Evolutionary conservation across 1,284 basidiomycete species (phyloP).

Genomic region (Cutaneotrichosporon cavernicola): DNA sequence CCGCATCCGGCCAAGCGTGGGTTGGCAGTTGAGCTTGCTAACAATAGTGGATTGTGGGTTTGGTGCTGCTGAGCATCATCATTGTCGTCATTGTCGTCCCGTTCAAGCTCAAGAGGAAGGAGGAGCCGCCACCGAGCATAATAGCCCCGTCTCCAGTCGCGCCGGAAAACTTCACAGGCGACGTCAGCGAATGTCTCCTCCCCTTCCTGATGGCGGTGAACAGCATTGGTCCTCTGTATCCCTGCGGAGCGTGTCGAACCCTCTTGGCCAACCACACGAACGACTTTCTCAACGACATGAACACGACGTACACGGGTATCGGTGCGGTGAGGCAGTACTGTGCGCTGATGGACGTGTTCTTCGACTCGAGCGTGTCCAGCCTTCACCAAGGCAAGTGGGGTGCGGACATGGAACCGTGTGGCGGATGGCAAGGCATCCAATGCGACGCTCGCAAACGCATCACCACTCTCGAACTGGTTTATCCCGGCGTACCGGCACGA

Average conservation of each 20-base stretch:
- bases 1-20: background rate
- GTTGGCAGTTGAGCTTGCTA: background rate
- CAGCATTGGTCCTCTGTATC: slow-evolving; percentile 4
- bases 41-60: slow-evolving; percentile 1
- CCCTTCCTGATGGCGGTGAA: background rate
- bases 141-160: background rate
- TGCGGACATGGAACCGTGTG: slow-evolving; percentile 38
- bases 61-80: background rate
- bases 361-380: slow-evolving; percentile 6
- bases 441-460: slow-evolving; percentile 47
- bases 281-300: slow-evolving; percentile 35
- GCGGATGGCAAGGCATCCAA: slow-evolving; percentile 42
- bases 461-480: slow-evolving; percentile 37
- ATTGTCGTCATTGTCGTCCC: background rate
- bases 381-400: slow-evolving; percentile 31
- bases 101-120: background rate
- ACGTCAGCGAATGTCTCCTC: background rate
- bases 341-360: slow-evolving; percentile 42
- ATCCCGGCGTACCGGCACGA: slow-evolving; percentile 38
- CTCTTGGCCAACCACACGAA: slow-evolving; percentile 38
- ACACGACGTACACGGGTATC: slow-evolving; percentile 38
- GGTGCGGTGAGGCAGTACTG: slow-evolving; percentile 52
- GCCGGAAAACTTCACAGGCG: background rate
- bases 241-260: slow-evolving; percentile 43
- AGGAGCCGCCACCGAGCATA: no score